phyloP scores from a whole-genome alignment of 495 filamentous ascomycete genomes.

The Bacidia rubella region DNA sequence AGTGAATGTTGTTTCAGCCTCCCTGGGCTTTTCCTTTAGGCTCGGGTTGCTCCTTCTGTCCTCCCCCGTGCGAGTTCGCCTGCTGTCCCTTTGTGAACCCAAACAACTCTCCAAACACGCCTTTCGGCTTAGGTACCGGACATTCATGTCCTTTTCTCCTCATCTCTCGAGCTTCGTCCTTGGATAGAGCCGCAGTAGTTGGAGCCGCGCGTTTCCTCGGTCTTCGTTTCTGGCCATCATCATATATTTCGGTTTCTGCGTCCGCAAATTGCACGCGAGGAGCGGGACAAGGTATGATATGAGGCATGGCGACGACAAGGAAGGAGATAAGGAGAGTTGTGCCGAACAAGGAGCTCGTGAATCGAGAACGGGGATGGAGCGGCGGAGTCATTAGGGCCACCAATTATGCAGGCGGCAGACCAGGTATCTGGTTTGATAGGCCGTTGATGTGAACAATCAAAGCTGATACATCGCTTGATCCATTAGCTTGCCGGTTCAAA shows the following conservation, averaged over 20 bases:
- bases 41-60: neutral
- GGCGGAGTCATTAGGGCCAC: constrained; percentile 57
- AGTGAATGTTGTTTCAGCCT: too few relatives aligned
- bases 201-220: neutral
- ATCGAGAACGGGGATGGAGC: constrained; percentile 83
- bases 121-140: constrained; percentile 73
- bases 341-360: constrained; percentile 84
- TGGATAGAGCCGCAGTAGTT: constrained; percentile 8
- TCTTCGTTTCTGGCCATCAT: constrained; percentile 30
- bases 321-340: constrained; percentile 87
- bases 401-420: too few relatives aligned
- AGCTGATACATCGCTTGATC: too few relatives aligned
- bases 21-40: too few relatives aligned
- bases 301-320: constrained; percentile 79
- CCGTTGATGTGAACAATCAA: neutral
- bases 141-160: constrained; percentile 39
- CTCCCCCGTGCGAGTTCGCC: neutral
- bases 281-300: constrained; percentile 85
- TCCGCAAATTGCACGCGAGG: constrained; percentile 63
- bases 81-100: constrained; percentile 40
- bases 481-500: too few relatives aligned
- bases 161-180: constrained; percentile 3
- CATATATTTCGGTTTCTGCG: constrained; percentile 40
- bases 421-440: too few relatives aligned
- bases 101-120: constrained; percentile 57